Percentiles rank a stretch among this genome's conserved stretches.
Evolutionary conservation across 805 yeast species (phyloP).

Genomic region (Wickerhamomyces canadensis): DNA sequence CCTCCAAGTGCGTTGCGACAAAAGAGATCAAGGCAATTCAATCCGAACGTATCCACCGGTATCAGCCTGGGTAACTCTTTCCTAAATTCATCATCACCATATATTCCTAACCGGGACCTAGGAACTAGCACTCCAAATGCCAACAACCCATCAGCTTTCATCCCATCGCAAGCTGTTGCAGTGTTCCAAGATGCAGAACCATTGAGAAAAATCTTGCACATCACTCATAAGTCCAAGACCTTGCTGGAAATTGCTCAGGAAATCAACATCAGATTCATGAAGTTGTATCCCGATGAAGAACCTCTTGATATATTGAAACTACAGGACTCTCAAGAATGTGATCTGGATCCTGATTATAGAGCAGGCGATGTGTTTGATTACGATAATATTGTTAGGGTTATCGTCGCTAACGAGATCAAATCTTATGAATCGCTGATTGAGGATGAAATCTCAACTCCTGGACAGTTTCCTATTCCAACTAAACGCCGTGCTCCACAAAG

Average conservation of each 20-base stretch:
- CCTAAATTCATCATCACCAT: constrained; percentile 11
- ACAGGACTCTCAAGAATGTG: constrained; percentile 66
- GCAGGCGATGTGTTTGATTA: constrained; percentile 60
- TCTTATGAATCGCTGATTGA: constrained; percentile 16
- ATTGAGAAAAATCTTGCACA: constrained; percentile 54
- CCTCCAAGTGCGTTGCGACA: constrained; percentile 32
- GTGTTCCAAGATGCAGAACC: constrained; percentile 21
- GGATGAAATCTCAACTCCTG: background rate
- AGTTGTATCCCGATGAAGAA: constrained; percentile 60
- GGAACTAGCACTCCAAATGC: constrained; percentile 34
- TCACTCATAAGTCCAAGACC: constrained; percentile 44
- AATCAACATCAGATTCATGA: constrained; percentile 47
- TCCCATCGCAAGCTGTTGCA: constrained; percentile 3
- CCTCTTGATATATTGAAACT: constrained; percentile 50
- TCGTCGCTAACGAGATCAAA: constrained; percentile 35
- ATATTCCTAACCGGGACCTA: constrained; percentile 20
- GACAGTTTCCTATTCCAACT: background rate
- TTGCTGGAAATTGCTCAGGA: constrained; percentile 48
- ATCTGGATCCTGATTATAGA: constrained; percentile 70
- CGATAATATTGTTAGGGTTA: constrained; percentile 41
- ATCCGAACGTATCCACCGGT: constrained; percentile 2
- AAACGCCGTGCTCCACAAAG: constrained; percentile 23
- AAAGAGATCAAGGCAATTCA: constrained; percentile 5
- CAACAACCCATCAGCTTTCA: constrained; percentile 16
- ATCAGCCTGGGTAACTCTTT: background rate